Percentiles rank a stretch among this genome's conserved stretches.
Conservation (phyloP, 371 early-diverging fungal species). For the Circinella umbellata region DNA sequence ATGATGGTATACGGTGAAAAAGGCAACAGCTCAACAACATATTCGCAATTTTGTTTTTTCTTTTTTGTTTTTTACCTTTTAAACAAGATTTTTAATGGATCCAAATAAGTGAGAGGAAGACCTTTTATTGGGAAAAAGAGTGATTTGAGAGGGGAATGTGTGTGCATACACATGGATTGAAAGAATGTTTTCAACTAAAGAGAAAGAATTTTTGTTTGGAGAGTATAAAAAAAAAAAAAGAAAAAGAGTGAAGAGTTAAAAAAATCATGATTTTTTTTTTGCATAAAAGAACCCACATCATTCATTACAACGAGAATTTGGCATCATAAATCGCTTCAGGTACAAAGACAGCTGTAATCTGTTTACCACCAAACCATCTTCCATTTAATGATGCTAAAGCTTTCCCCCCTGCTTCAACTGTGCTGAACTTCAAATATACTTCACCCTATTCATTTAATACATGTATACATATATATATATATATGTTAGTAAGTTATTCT, state of each 20-base stretch:
- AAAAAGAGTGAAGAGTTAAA: neutral
- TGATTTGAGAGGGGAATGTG: neutral
- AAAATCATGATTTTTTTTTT: neutral
- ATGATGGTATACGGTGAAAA: too few species aligned
- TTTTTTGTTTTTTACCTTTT: conserved; percentile 5
- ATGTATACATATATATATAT: neutral
- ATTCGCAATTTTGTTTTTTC: neutral
- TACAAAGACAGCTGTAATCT: conserved; percentile 74
- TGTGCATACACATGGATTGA: neutral
- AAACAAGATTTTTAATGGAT: neutral
- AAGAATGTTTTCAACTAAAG: conserved; percentile 7
- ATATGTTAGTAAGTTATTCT: too few species aligned
- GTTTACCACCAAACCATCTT: conserved; percentile 81
- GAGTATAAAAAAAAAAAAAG: neutral
- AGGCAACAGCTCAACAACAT: neutral
- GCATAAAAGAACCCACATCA: neutral
- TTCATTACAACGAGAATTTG: conserved; percentile 48
- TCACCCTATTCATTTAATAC: conserved; percentile 58
- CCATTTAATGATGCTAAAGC: conserved; percentile 74
- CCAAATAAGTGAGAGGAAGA: neutral
- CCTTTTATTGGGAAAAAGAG: neutral
- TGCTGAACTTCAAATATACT: conserved; percentile 85
- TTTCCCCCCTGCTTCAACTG: conserved; percentile 62
- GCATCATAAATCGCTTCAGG: conserved; percentile 75
- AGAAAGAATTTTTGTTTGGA: neutral